Base-by-base conservation (phyloP, 192 early-diverging fungal genomes). In the Dispira parvispora region DNA sequence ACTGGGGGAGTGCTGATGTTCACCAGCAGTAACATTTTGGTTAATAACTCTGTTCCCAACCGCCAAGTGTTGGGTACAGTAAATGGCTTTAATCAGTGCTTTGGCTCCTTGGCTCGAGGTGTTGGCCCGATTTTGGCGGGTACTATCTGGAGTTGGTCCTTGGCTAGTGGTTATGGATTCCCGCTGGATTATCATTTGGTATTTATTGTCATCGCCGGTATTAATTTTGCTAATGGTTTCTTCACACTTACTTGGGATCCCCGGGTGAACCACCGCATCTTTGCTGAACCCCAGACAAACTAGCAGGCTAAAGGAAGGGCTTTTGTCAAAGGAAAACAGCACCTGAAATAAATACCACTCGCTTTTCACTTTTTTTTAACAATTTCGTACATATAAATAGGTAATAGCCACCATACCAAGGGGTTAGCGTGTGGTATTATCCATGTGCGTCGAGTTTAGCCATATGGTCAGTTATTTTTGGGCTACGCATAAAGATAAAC, bases 21-120 rank as follows among this genome's bases (percentile, higher is more conserved):
- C 42, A 61, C 58, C 16, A 61, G 58, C 18, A 38, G 23, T 21
- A 61, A 61, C 42, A 61, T 61, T n/a, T 38, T 61, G 16, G n/a
- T 61, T 14, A 44, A 18, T 8, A 61, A 61, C 8, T 43, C 58
- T 4, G 58, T 61, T 38, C 11, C 58, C 20, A 18, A 38, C 10
- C 58, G 42, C 58, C 20, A 25, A 14, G 16, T 20, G 23, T n/a
- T 61, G 58, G 58, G 58, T 8, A 44, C 43, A 8, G 58, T 61
- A n/a, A 61, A 61, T n/a, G 58, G 58, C 5, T 43, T 61, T 8
- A 38, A 9, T 21, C 58, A 61, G 42, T 45, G 38, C 8, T 25
- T 44, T 14, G 43, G 58, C 42, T 32, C 58, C 42, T n/a, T 61
- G 14, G 58, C 58, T 11, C 58, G 58, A 13, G 43, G 11, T 42